phyloP scores from a whole-genome alignment of 352 stramenopile genomes.

The Globisporangium echinulatum region DNA sequence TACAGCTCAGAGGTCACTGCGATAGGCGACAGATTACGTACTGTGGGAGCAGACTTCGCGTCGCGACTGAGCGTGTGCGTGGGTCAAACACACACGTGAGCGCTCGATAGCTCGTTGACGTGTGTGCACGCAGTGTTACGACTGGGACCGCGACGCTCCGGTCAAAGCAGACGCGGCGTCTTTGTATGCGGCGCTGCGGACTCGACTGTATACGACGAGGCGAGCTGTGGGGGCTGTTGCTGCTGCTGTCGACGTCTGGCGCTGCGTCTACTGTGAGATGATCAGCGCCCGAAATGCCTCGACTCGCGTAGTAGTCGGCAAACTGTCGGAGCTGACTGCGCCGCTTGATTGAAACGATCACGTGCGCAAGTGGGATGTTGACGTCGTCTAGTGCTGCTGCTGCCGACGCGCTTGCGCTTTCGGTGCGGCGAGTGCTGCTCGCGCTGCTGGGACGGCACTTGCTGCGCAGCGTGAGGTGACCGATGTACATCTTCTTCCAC shows the following conservation, averaged over 20 bases:
- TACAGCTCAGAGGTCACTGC: neutral
- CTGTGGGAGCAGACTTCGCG: constrained; percentile 12
- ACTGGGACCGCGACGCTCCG: constrained; percentile 3
- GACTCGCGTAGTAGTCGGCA: constrained; percentile 56
- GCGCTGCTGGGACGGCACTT: constrained; percentile 8
- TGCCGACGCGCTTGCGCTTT: neutral
- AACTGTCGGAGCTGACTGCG: constrained; percentile 62
- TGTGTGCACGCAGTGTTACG: constrained; percentile 15
- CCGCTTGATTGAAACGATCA: constrained; percentile 69
- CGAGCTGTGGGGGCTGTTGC: neutral
- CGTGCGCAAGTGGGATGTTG: constrained; percentile 56
- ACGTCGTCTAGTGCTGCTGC: constrained; percentile 12
- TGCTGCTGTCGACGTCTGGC: neutral
- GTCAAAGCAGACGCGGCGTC: constrained; percentile 4
- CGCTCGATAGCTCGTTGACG: constrained; percentile 13
- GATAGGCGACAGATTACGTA: constrained; percentile 1
- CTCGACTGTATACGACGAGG: neutral
- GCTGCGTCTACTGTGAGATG: constrained; percentile 22
- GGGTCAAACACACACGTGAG: constrained; percentile 33
- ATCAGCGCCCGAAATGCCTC: constrained; percentile 55
- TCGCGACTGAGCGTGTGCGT: constrained; percentile 14
- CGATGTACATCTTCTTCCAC: constrained; percentile 63
- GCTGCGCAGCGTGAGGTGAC: constrained; percentile 28
- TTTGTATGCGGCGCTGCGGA: neutral
- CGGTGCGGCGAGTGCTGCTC: neutral